phyloP scores from a whole-genome alignment of 345 rosid species.

The Heritiera littoralis region DNA sequence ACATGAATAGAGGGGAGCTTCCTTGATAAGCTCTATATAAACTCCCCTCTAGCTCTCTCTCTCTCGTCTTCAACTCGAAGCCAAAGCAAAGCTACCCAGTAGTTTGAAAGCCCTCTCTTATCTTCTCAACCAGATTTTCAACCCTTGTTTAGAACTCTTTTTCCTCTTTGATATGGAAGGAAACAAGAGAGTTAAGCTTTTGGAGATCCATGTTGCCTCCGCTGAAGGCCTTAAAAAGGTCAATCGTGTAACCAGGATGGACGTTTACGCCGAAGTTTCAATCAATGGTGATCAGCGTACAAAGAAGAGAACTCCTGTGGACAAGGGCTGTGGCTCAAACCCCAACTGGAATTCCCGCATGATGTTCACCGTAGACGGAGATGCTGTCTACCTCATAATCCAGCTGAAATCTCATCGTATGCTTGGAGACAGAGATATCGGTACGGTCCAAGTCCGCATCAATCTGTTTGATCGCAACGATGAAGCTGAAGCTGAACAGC shows the following conservation, averaged over 20 bases:
- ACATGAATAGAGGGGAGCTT: too few species aligned
- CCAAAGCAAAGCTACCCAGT: neutral
- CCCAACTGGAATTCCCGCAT: conserved; percentile 45
- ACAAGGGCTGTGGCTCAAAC: conserved; percentile 38
- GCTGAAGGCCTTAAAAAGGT: too few species aligned
- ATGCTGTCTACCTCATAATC: conserved; percentile 32
- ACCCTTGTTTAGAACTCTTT: too few species aligned
- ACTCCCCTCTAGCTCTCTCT: too few species aligned
- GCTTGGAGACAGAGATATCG: too few species aligned
- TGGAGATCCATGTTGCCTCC: conserved; percentile 39
- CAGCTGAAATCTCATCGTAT: conserved; percentile 35
- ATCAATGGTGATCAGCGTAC: conserved; percentile 37
- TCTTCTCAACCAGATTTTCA: too few species aligned
- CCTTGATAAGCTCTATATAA: too few species aligned
- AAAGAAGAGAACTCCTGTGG: conserved; percentile 34
- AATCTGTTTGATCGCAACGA: conserved; percentile 33
- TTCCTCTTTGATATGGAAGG: too few species aligned
- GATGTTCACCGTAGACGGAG: conserved; percentile 43
- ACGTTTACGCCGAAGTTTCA: conserved; percentile 42
- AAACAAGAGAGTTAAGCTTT: conserved; percentile 46
- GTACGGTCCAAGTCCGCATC: conserved; percentile 37
- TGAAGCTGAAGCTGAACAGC: neutral
- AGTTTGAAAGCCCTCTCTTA: neutral
- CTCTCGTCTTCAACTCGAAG: neutral
- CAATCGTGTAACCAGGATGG: conserved; percentile 50